phyloP scores from a whole-genome alignment of 2,329 filamentous ascomycete species.

The Septoria petroselini region DNA sequence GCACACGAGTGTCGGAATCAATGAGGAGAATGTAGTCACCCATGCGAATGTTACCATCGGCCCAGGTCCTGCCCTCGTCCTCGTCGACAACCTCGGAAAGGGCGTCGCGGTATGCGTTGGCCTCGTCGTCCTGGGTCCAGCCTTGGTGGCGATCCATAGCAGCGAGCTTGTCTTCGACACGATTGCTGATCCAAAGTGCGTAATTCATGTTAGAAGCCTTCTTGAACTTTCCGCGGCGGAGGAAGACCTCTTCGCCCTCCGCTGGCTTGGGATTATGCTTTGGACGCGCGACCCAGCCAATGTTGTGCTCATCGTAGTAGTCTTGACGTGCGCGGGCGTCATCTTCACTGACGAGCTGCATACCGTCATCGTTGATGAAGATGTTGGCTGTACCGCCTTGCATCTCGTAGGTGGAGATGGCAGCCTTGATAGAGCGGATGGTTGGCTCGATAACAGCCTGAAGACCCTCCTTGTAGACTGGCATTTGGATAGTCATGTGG shows the following conservation, averaged over 20 bases:
- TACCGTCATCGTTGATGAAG: constrained; percentile 66
- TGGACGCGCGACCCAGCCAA: constrained; percentile 51
- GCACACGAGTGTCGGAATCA: constrained; percentile 76
- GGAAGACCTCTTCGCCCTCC: constrained; percentile 50
- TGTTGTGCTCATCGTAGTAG: constrained; percentile 51
- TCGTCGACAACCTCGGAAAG: constrained; percentile 64
- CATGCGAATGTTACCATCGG: constrained; percentile 79
- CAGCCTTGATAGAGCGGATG: constrained; percentile 41
- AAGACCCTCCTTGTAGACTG: constrained; percentile 45
- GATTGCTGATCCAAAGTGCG: constrained; percentile 59
- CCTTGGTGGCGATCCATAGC: constrained; percentile 55
- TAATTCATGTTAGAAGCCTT: constrained; percentile 75
- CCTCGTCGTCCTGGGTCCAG: constrained; percentile 69
- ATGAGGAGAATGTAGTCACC: constrained; percentile 80
- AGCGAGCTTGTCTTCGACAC: constrained; percentile 66
- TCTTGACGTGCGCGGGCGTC: constrained; percentile 47
- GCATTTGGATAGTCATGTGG: constrained; percentile 55
- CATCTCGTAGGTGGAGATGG: constrained; percentile 52
- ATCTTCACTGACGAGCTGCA: constrained; percentile 56
- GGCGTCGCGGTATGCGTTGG: constrained; percentile 60
- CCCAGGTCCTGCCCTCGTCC: constrained; percentile 68
- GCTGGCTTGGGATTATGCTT: constrained; percentile 52
- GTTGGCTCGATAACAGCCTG: constrained; percentile 41
- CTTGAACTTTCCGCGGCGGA: constrained; percentile 65
- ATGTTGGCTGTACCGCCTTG: constrained; percentile 65